Conservation (phyloP, 2,329 filamentous ascomycete species). For the Paracorniculantispora psalliotae region DNA sequence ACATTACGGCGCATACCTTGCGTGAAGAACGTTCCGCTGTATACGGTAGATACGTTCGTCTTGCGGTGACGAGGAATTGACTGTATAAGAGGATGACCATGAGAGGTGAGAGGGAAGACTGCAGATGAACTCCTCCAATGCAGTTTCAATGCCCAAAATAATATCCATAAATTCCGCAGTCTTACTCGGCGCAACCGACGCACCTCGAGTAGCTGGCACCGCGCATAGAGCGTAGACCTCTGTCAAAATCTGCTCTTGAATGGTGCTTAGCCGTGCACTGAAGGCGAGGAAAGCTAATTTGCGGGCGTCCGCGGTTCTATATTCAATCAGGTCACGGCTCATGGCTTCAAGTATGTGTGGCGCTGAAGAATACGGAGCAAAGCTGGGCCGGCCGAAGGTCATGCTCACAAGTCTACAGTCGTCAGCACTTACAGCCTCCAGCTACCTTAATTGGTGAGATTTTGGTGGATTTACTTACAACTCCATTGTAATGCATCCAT, state of each 20-base stretch:
- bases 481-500: conserved; percentile 22
- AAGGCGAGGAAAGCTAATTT: not conserved
- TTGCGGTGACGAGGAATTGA: not conserved
- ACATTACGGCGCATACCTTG: conserved; percentile 6
- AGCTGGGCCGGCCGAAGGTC: conserved; percentile 23
- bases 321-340: not conserved
- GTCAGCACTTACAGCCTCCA: not conserved
- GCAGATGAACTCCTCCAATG: not conserved
- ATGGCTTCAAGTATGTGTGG: not conserved
- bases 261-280: not conserved
- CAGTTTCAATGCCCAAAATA: not conserved
- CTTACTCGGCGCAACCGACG: not conserved
- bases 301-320: not conserved
- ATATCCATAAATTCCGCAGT: not conserved
- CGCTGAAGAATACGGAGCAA: conserved; percentile 18
- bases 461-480: conserved; percentile 12
- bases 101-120: not conserved
- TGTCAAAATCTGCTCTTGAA: conserved; percentile 7
- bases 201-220: not conserved
- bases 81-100: not conserved
- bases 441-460: not conserved
- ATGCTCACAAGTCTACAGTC: conserved; percentile 22
- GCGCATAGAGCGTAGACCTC: not conserved
- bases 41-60: not conserved
- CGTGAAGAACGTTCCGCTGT: conserved; percentile 12